Evolutionary conservation across 495 filamentous ascomycete genomes (phyloP).

Genomic region (Podospora appendiculata): DNA sequence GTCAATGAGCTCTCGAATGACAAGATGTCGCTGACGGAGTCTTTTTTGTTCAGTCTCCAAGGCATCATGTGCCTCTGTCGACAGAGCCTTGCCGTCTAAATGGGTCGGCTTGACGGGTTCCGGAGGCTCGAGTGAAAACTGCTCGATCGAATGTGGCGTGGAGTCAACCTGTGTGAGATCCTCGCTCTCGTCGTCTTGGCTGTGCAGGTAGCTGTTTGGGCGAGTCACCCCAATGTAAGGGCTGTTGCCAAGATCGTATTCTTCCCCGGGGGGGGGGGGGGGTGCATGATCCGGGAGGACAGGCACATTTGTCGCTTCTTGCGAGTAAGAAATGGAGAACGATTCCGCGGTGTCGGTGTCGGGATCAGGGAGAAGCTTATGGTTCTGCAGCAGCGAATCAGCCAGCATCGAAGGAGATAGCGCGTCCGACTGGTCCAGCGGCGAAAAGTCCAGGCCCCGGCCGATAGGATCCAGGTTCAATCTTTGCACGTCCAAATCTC

Average conservation of each 20-base stretch:
- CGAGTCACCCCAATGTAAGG: constrained; percentile 34
- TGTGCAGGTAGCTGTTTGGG: constrained; percentile 32
- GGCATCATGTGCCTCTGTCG: constrained; percentile 18
- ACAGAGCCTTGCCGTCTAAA: constrained; percentile 11
- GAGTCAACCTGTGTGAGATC: constrained; percentile 20
- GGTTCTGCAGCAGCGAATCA: constrained; percentile 13
- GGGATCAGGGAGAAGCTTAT: constrained; percentile 14
- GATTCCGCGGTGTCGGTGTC: constrained; percentile 28
- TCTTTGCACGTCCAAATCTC: constrained; percentile 11
- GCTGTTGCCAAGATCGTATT: constrained; percentile 17
- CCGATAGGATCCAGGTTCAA: constrained; percentile 14
- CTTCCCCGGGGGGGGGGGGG: constrained; percentile 17
- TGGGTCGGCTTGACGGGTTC: constrained; percentile 13
- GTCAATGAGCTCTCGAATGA: constrained; percentile 85
- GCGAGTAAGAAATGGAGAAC: constrained; percentile 22
- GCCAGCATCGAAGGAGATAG: constrained; percentile 15
- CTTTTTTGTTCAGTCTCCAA: constrained; percentile 34
- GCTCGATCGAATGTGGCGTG: constrained; percentile 26
- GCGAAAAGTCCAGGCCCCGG: constrained; percentile 16
- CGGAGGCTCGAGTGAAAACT: constrained; percentile 25
- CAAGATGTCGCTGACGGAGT: constrained; percentile 57
- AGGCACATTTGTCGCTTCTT: constrained; percentile 13
- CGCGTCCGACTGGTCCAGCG: constrained; percentile 14
- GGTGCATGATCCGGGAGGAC: constrained; percentile 28
- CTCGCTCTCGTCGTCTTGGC: constrained; percentile 25